Evolutionary conservation across 352 stramenopile species (phyloP), one percentile per base, ranked within the genome.

Genomic region (Phytophthora pisi): DNA sequence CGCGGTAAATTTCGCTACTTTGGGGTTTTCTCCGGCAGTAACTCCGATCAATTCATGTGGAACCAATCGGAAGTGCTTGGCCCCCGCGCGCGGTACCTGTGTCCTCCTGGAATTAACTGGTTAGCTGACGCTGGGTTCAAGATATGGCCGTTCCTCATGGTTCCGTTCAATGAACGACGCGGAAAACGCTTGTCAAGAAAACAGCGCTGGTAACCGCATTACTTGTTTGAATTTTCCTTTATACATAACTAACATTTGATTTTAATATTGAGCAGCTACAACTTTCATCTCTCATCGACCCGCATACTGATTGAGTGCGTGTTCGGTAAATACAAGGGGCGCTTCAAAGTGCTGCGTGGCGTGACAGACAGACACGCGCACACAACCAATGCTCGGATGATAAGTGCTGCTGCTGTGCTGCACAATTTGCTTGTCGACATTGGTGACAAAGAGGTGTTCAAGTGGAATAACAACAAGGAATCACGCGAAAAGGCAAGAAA

Each of bases 1-100:
- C 52, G 43, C 53, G n/a, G 18, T n/a, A 57, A 62, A 38, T 61
- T 67, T 18, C 49, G 60, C 18, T 67, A 67, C 51, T 26, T 67
- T 36, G 51, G 60, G 9, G 43, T 61, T 4, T 67, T 67, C n/a
- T 57, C 18, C n/a, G 60, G 60, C 8, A 57, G 60, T 5, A 67
- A 67, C 50, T 61, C 51, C 3, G 51, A 57, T 28, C 43, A 61
- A 23, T 61, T 42, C 6, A 67, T 67, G 60, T 61, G 51, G 60
- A 67, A 67, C 16, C 60, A 67, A n/a, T 61, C 60, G 3, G 51
- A 51, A 26, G 51, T 61, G 7, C 31, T 67, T 0, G 51, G 51
- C 7, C 18, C 51, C 23, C 28, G 42, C 7, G 51, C 42, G 8
- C 24, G 60, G 26, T 6, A 50, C 11, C 5, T 61, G 5, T 67